phyloP scores from a whole-genome alignment of 805 yeast species.

The Saccharomycopsis fibuligera region DNA sequence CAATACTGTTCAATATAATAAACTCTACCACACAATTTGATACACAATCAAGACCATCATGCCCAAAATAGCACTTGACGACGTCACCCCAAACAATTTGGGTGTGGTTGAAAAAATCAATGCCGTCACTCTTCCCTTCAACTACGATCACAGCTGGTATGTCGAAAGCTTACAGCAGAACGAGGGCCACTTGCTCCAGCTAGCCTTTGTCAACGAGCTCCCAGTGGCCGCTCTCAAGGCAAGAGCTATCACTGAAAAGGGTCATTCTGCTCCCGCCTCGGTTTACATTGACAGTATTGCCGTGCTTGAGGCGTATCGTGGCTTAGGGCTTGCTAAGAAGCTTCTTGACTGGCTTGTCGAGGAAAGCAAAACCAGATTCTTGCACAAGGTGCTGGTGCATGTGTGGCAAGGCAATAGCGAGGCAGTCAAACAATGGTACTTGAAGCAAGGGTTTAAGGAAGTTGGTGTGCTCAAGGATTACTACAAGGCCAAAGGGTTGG shows the following conservation, averaged over 20 bases:
- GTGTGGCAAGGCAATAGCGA: conserved; percentile 40
- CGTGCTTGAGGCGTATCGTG: conserved; percentile 58
- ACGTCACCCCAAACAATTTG: conserved; percentile 52
- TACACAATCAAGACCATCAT: no score
- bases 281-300: conserved; percentile 63
- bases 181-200: conserved; percentile 17
- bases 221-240: conserved; percentile 78
- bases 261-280: conserved; percentile 35
- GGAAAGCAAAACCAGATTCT: conserved; percentile 44
- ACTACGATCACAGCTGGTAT: conserved; percentile 48
- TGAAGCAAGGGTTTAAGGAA: conserved; percentile 40
- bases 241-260: conserved; percentile 38
- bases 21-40: no score
- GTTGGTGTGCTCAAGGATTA: conserved; percentile 36
- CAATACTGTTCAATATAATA: no score
- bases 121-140: conserved; percentile 42
- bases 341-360: conserved; percentile 52
- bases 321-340: conserved; percentile 53
- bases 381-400: conserved; percentile 48
- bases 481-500: conserved; percentile 40
- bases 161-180: not conserved
- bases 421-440: conserved; percentile 44
- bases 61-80: conserved; percentile 37
- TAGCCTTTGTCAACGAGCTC: conserved; percentile 62
- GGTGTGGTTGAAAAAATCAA: conserved; percentile 55